A percentile compares a stretch with the other conserved stretches of the same genome.
Conservation (phyloP, 106 monocot genomes). For the Platanthera zijinensis region DNA sequence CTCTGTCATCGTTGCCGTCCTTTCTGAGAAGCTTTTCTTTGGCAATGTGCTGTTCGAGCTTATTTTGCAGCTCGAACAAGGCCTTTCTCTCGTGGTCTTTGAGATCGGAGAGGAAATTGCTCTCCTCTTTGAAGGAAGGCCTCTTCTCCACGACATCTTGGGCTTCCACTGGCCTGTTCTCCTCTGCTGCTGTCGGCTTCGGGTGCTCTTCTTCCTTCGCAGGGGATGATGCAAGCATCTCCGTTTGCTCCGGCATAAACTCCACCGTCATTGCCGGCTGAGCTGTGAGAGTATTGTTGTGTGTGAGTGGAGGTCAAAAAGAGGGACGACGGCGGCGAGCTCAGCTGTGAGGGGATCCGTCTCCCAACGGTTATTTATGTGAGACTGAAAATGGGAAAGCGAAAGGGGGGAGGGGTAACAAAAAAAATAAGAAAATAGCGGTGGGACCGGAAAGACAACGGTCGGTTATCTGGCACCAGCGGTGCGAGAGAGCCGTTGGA, state of each 20-base stretch:
- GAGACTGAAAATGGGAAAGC: background rate
- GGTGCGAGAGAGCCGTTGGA: background rate
- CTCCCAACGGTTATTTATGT: background rate
- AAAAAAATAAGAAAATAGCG: background rate
- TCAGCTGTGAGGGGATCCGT: background rate
- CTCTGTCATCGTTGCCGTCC: conserved; percentile 9
- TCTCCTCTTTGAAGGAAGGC: conserved; percentile 70
- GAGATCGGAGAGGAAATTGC: conserved; percentile 64
- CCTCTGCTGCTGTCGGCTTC: conserved; percentile 6
- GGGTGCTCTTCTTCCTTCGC: background rate
- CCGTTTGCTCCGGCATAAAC: conserved; percentile 19
- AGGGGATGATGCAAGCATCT: conserved; percentile 8
- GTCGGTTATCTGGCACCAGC: background rate
- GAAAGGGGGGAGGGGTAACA: no score
- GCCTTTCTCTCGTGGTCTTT: conserved; percentile 74
- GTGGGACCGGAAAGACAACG: background rate
- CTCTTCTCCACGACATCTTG: conserved; percentile 24
- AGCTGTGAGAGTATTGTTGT: background rate
- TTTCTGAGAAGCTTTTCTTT: conserved; percentile 40
- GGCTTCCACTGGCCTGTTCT: conserved; percentile 10
- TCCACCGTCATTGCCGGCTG: conserved; percentile 34
- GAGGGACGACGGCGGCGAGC: background rate
- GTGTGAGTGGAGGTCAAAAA: background rate
- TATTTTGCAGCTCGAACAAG: conserved; percentile 45
- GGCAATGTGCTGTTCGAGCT: conserved; percentile 47